Percentiles rank a stretch among this genome's conserved stretches.
phyloP scores from a whole-genome alignment of 805 yeast genomes.

The Kodamaea sagamina region DNA sequence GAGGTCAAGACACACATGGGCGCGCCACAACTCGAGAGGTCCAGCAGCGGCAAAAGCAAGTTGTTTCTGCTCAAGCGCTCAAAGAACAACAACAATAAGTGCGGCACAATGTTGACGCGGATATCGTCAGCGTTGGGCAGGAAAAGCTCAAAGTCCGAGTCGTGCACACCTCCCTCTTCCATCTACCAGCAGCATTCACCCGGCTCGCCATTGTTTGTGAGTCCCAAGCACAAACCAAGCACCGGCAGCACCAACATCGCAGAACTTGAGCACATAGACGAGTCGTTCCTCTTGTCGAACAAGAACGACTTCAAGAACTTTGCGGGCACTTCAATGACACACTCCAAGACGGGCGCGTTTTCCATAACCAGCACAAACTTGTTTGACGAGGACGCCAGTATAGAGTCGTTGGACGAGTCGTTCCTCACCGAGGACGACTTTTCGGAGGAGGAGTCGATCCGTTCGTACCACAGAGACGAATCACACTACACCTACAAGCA shows the following conservation, averaged over 20 bases:
- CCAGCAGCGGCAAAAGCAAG: background rate
- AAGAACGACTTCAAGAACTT: slow-evolving; percentile 16
- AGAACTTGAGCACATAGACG: slow-evolving; percentile 20
- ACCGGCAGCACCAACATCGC: background rate
- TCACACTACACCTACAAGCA: slow-evolving; percentile 9
- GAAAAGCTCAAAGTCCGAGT: slow-evolving; percentile 2
- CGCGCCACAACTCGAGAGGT: background rate
- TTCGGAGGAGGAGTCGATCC: slow-evolving; percentile 21
- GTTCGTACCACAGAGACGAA: slow-evolving; percentile 13
- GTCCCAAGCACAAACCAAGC: background rate
- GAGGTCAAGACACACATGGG: slow-evolving; percentile 14
- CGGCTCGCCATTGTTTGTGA: background rate
- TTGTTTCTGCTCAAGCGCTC: slow-evolving; percentile 9
- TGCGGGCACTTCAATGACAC: slow-evolving; percentile 15
- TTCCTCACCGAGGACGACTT: slow-evolving; percentile 17
- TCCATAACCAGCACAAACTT: slow-evolving; percentile 2
- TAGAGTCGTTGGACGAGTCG: slow-evolving; percentile 22
- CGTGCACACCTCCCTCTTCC: background rate
- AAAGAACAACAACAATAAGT: background rate
- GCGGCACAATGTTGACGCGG: slow-evolving; percentile 8
- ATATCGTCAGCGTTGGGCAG: slow-evolving; percentile 3
- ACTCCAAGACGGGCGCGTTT: slow-evolving; percentile 19
- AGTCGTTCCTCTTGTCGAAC: slow-evolving; percentile 30
- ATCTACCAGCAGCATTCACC: slow-evolving; percentile 1
- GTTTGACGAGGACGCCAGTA: slow-evolving; percentile 11